phyloP scores from a whole-genome alignment of 192 early-diverging fungal genomes.

The Coemansia asiatica region DNA sequence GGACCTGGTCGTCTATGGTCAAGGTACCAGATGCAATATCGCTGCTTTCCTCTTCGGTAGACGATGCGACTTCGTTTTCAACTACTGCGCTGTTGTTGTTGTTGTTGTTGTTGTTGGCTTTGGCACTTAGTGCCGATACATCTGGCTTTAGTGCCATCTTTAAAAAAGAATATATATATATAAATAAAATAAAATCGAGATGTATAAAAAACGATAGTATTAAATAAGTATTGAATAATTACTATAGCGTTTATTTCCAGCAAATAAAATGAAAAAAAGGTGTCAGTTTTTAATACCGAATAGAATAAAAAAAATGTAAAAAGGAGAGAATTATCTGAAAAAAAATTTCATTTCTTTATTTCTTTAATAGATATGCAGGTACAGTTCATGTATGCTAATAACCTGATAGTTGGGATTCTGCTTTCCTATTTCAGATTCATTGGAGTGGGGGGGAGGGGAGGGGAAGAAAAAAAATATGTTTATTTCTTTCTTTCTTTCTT shows the following conservation, averaged over 20 bases:
- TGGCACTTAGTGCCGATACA: background rate
- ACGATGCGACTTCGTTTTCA: background rate
- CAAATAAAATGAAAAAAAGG: too few species aligned
- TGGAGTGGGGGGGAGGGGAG: too few species aligned
- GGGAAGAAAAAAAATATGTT: too few species aligned
- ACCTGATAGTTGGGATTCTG: too few species aligned
- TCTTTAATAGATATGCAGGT: background rate
- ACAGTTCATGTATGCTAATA: background rate
- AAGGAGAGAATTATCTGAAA: background rate
- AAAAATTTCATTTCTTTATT: background rate
- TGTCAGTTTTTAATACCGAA: too few species aligned
- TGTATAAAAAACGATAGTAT: background rate
- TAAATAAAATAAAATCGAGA: background rate
- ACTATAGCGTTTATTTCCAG: too few species aligned
- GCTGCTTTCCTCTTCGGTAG: background rate
- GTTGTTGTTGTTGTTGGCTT: background rate
- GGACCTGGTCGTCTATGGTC: background rate
- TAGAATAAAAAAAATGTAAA: too few species aligned
- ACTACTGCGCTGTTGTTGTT: background rate
- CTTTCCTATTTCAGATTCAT: too few species aligned
- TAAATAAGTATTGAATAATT: background rate
- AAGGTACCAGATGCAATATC: background rate
- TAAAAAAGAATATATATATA: background rate
- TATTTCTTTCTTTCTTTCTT: too few species aligned
- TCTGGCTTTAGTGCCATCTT: conserved; percentile 19